Evolutionary conservation across 192 early-diverging fungal species (phyloP).

Genomic region (Geranomyces variabilis): DNA sequence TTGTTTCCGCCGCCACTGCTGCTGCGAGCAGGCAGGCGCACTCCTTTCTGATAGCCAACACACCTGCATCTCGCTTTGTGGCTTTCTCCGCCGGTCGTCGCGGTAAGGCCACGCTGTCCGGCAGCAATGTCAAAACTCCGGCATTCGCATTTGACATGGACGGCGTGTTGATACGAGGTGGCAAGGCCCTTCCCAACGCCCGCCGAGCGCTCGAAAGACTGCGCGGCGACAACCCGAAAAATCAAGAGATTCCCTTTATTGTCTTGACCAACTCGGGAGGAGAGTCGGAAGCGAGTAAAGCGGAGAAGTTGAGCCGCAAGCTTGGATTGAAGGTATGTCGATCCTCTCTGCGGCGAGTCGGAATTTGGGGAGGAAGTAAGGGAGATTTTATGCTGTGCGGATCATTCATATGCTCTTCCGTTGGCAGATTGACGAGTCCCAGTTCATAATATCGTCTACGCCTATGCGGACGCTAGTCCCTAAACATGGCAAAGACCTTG

Average conservation of each 20-base stretch:
- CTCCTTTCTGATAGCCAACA: too few species aligned
- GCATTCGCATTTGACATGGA: slow-evolving; percentile 36
- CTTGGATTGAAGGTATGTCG: slow-evolving; percentile 5
- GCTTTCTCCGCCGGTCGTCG: not conserved
- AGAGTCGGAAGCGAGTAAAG: slow-evolving; percentile 22
- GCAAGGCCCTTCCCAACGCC: slow-evolving; percentile 23
- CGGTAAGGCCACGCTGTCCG: not conserved
- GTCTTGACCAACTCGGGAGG: slow-evolving; percentile 35
- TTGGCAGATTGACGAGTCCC: not conserved
- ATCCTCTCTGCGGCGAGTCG: not conserved
- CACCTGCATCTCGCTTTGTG: too few species aligned
- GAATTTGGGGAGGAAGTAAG: not conserved
- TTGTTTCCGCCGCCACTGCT: too few species aligned
- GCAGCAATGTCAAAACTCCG: not conserved
- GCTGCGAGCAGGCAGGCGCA: too few species aligned
- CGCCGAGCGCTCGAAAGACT: slow-evolving; percentile 16
- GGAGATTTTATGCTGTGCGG: not conserved
- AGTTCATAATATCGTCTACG: slow-evolving; percentile 18
- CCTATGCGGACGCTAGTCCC: slow-evolving; percentile 23
- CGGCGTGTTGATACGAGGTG: slow-evolving; percentile 28
- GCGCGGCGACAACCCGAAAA: slow-evolving; percentile 26
- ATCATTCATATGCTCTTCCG: not conserved
- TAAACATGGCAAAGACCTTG: not conserved
- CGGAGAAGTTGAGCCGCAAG: slow-evolving; percentile 3
- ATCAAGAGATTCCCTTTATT: slow-evolving; percentile 20